Percentiles rank a stretch among this genome's conserved stretches.
phyloP scores from a whole-genome alignment of 805 yeast species.

The Wickerhamiella domercqiae region DNA sequence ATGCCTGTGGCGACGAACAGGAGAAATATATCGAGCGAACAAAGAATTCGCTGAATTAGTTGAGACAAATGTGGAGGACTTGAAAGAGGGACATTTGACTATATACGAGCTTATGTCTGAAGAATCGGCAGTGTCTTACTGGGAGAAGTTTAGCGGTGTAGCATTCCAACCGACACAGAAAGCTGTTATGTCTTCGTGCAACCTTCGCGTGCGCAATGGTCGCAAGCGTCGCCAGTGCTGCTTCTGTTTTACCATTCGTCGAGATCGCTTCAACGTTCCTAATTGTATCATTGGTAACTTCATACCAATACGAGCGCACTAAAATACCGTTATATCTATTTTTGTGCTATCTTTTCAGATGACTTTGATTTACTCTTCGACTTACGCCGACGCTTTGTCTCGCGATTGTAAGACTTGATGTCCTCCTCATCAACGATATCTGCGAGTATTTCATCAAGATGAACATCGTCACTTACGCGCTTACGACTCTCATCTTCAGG shows the following conservation, averaged over 20 bases:
- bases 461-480: slow-evolving; percentile 20
- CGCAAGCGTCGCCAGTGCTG: slow-evolving; percentile 71
- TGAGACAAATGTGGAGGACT: slow-evolving; percentile 75
- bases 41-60: slow-evolving; percentile 91
- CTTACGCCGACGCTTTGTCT: slow-evolving; percentile 24
- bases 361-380: slow-evolving; percentile 3
- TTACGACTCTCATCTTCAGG: slow-evolving; percentile 19
- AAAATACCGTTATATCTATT: neutral
- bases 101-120: slow-evolving; percentile 90
- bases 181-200: slow-evolving; percentile 87
- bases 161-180: slow-evolving; percentile 94
- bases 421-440: slow-evolving; percentile 73
- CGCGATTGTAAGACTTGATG: slow-evolving; percentile 43
- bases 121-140: slow-evolving; percentile 88
- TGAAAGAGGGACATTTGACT: slow-evolving; percentile 82
- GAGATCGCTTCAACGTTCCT: slow-evolving; percentile 89
- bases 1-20: slow-evolving; percentile 92
- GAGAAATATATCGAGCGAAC: slow-evolving; percentile 88
- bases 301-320: slow-evolving; percentile 44
- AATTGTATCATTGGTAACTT: slow-evolving; percentile 93
- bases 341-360: too few relatives aligned
- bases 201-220: slow-evolving; percentile 69
- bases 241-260: slow-evolving; percentile 80
- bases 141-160: slow-evolving; percentile 95
- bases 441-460: slow-evolving; percentile 55